A percentile compares a stretch with the other conserved stretches of the same genome.
Evolutionary conservation across 257 asterid species (phyloP).

Genomic region (Handroanthus guayacan): DNA sequence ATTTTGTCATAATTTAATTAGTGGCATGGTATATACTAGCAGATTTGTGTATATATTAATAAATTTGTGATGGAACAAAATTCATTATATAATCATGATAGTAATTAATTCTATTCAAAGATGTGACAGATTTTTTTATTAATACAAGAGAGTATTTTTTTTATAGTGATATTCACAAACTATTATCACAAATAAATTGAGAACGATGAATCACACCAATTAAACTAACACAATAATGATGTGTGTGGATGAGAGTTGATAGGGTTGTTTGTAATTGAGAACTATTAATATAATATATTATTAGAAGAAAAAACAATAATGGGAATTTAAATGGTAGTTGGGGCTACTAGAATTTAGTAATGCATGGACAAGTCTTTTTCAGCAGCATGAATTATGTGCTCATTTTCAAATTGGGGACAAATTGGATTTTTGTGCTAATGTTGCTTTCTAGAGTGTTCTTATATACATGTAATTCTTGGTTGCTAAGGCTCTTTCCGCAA

Average conservation of each 20-base stretch:
- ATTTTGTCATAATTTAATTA: too few relatives aligned
- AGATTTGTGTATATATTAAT: too few relatives aligned
- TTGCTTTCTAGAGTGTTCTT: slow-evolving; percentile 28
- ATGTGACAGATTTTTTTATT: too few relatives aligned
- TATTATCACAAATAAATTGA: too few relatives aligned
- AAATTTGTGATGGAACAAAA: too few relatives aligned
- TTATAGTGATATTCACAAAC: too few relatives aligned
- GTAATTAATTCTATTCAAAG: too few relatives aligned
- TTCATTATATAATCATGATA: too few relatives aligned
- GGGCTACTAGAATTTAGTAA: slow-evolving; percentile 8
- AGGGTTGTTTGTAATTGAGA: neutral
- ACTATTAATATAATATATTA: neutral
- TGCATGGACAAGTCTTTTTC: slow-evolving; percentile 42
- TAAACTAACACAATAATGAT: too few relatives aligned
- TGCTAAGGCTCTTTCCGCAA: neutral
- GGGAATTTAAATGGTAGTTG: slow-evolving; percentile 25
- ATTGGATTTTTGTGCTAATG: slow-evolving; percentile 35
- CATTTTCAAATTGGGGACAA: slow-evolving; percentile 36
- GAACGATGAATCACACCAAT: too few relatives aligned
- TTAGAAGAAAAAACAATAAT: neutral
- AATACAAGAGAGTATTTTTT: too few relatives aligned
- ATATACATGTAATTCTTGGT: neutral
- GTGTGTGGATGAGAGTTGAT: neutral
- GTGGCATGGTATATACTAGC: too few relatives aligned
- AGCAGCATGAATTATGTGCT: slow-evolving; percentile 11